Evolutionary conservation across 306 rosid species (phyloP).

Genomic region (Medicago ruthenica): DNA sequence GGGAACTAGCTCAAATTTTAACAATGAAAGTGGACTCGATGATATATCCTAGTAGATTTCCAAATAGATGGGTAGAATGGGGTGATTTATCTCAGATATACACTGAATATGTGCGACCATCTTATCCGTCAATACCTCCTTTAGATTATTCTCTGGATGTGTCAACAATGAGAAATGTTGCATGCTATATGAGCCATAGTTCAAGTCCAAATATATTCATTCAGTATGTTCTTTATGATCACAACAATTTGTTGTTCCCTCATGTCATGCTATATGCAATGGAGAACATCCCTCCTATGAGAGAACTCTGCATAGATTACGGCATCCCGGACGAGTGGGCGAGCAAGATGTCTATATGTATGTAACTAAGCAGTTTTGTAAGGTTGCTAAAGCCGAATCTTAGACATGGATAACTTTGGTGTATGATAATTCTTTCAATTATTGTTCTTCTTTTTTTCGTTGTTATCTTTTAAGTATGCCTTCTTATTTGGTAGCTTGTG

Average conservation of each 20-base stretch:
- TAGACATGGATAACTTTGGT: conserved; percentile 56
- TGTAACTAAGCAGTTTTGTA: conserved; percentile 63
- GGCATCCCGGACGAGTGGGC: conserved; percentile 87
- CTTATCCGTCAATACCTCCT: conserved; percentile 84
- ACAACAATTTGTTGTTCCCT: conserved; percentile 94
- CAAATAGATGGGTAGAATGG: conserved; percentile 94
- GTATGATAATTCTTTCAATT: conserved; percentile 31
- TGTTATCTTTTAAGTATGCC: conserved; percentile 13
- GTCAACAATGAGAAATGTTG: conserved; percentile 89
- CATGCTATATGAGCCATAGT: conserved; percentile 92
- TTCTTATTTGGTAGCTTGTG: conserved; percentile 29
- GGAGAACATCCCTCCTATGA: conserved; percentile 97
- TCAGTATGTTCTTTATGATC: conserved; percentile 90
- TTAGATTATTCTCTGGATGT: conserved; percentile 92
- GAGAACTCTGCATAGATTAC: conserved; percentile 93
- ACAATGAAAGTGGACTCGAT: conserved; percentile 84
- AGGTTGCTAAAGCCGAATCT: conserved; percentile 52
- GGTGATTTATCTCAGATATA: conserved; percentile 83
- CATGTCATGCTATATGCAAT: conserved; percentile 91
- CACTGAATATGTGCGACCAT: conserved; percentile 70
- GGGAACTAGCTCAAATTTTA: conserved; percentile 77
- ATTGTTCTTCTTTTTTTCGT: background rate
- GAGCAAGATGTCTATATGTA: conserved; percentile 85
- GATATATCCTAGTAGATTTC: conserved; percentile 77
- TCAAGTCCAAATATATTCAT: conserved; percentile 79